A percentile compares a stretch with the other conserved stretches of the same genome.
Conservation (phyloP, 371 early-diverging fungal genomes). For the Parasitella parasitica region DNA sequence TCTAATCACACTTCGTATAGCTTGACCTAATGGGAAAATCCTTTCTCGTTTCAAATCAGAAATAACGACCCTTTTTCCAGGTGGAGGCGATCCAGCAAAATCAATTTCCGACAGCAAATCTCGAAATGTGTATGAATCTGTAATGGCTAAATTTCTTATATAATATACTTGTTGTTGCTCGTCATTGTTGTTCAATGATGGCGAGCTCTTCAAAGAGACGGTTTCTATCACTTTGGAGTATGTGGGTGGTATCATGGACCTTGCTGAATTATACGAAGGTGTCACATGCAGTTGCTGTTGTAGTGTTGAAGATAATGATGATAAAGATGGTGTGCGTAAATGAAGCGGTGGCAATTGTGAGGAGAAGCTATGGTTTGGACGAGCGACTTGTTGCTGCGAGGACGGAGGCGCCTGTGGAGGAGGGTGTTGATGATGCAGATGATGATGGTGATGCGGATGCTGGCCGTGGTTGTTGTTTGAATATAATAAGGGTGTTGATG, state of each 20-base stretch:
- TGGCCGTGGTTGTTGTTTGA: not conserved
- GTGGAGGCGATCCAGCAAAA: slow-evolving; percentile 44
- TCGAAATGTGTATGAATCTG: slow-evolving; percentile 50
- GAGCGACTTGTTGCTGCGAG: not conserved
- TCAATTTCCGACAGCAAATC: slow-evolving; percentile 45
- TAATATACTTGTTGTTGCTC: slow-evolving; percentile 26
- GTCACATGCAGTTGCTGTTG: slow-evolving; percentile 14
- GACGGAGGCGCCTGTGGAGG: not conserved
- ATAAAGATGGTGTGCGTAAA: slow-evolving; percentile 8
- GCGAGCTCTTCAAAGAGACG: slow-evolving; percentile 37
- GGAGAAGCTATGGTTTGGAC: slow-evolving; percentile 10
- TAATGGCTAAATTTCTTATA: slow-evolving; percentile 49
- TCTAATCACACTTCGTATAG: slow-evolving; percentile 44
- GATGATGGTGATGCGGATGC: slow-evolving; percentile 18
- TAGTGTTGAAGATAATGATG: slow-evolving; percentile 10
- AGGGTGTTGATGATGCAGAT: slow-evolving; percentile 9
- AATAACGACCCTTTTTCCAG: slow-evolving; percentile 47
- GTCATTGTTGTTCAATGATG: not conserved
- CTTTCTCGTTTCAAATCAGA: slow-evolving; percentile 35
- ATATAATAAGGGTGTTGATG: slow-evolving; percentile 38
- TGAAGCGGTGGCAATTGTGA: slow-evolving; percentile 23
- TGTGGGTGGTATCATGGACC: slow-evolving; percentile 1
- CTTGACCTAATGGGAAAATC: slow-evolving; percentile 44
- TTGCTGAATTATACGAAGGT: slow-evolving; percentile 1
- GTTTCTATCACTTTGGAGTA: slow-evolving; percentile 35